These are phyloP conservation scores for Aspergillus viridinutans DNA, from an alignment of 2,329 filamentous ascomycete genomes.

Conservation along the genomic window DNA sequence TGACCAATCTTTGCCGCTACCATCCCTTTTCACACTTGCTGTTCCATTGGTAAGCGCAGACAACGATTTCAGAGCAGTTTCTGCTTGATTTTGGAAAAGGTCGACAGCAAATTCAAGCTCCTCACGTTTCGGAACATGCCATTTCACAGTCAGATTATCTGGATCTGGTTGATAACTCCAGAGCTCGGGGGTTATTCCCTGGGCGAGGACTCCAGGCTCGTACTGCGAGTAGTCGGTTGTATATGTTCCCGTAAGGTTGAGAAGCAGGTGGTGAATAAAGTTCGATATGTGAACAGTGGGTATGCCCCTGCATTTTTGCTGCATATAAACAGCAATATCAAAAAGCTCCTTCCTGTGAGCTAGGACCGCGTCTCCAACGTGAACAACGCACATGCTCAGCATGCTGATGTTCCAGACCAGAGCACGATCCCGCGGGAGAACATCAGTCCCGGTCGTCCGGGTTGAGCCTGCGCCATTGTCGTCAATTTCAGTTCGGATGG, in stretches of 20 bases:
- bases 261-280: conserved; percentile 90
- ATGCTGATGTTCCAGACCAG: conserved; percentile 97
- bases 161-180: conserved; percentile 81
- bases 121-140: conserved; percentile 76
- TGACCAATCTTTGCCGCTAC: conserved; percentile 98
- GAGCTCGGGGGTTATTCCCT: conserved; percentile 69
- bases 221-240: conserved; percentile 85
- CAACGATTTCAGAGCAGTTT: conserved; percentile 69
- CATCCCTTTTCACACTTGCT: conserved; percentile 80
- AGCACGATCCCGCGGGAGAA: conserved; percentile 84
- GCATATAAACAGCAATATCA: conserved; percentile 92
- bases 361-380: conserved; percentile 85
- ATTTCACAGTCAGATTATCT: conserved; percentile 74
- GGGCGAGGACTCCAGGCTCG: conserved; percentile 67
- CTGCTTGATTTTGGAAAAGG: conserved; percentile 79
- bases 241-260: conserved; percentile 93
- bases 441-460: conserved; percentile 86
- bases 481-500: conserved; percentile 94
- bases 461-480: conserved; percentile 95
- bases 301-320: conserved; percentile 87
- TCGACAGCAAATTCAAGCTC: conserved; percentile 88
- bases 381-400: conserved; percentile 96
- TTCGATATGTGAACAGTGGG: conserved; percentile 96
- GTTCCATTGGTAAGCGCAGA: conserved; percentile 75
- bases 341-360: conserved; percentile 86